Base-by-base conservation (phyloP, 768 basidiomycete genomes). In the Clathrus columnatus region DNA sequence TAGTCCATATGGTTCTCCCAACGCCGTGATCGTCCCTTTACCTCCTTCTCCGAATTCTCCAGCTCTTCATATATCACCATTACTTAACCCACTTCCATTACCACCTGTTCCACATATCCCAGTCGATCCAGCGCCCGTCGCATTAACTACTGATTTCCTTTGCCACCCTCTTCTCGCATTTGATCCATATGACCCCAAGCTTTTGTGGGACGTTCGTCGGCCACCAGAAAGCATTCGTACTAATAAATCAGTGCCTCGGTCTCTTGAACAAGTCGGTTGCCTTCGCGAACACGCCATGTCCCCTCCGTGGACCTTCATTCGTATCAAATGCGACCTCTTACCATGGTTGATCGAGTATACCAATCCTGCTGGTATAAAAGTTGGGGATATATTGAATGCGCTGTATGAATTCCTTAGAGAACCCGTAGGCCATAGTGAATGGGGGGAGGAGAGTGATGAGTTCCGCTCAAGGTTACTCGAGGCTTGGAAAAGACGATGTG, bases 261-360 rank as follows among this genome's bases (percentile, higher is more conserved):
- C 8, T n/a, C 26, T 55, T 17, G 21, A 44, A 7, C 2, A 36
- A 14, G 0, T 10, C 16, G 45, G 26, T 20, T 27, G n/a, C 5
- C 54, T 48, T 4, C 20, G 36, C 26, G 27, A 55, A 27, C 45
- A 44, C 18, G 54, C 54, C 18, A 30, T 55, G 14, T 55, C 54
- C 16, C 54, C 54, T 5, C 54, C 54, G 18, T 55, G 54, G 54
- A 55, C 54, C 11, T 55, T 55, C n/a, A 42, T 55, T 10, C 54
- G 54, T 17, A 23, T 55, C 23, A 44, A 30, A 8, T 55, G 26
- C n/a, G 16, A 43, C 29, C 29, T 55, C 3, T 30, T 55, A 27
- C 54, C 54, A 1, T 55, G 54, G 54, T 14, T 55, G 5, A 47
- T 55, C 7, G 54, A 55, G 28, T 47, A 29, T 21, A 14, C 42